Conservation (phyloP, 345 rosid genomes). For the Camelina sativa region DNA sequence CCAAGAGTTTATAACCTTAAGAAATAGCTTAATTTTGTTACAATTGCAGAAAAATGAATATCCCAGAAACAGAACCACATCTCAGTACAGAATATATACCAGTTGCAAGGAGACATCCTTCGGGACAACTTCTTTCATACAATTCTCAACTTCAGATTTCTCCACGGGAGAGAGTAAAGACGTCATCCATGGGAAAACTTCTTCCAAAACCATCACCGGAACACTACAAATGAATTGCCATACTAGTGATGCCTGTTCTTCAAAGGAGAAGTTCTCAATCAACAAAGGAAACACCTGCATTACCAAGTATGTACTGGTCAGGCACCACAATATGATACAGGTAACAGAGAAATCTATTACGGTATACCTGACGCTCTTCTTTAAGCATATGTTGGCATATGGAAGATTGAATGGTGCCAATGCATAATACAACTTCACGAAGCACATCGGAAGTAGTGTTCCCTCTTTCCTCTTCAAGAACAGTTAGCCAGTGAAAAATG, state of each 20-base stretch:
- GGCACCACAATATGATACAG: background rate
- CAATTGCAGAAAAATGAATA: background rate
- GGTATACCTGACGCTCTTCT: slow-evolving; percentile 75
- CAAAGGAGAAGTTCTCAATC: slow-evolving; percentile 55
- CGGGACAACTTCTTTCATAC: slow-evolving; percentile 54
- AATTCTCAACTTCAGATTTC: slow-evolving; percentile 46
- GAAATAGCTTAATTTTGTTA: slow-evolving; percentile 35
- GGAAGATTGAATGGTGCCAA: slow-evolving; percentile 58
- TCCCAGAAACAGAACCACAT: slow-evolving; percentile 12
- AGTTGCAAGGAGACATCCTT: slow-evolving; percentile 58
- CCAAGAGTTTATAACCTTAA: slow-evolving; percentile 69
- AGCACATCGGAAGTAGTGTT: slow-evolving; percentile 39
- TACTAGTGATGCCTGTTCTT: slow-evolving; percentile 65
- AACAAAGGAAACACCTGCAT: slow-evolving; percentile 76
- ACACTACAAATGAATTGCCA: slow-evolving; percentile 73
- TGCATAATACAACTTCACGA: slow-evolving; percentile 56
- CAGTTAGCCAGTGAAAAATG: slow-evolving; percentile 49
- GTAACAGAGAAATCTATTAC: background rate
- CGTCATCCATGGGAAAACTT: slow-evolving; percentile 67
- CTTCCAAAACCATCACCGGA: slow-evolving; percentile 67
- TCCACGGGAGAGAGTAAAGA: slow-evolving; percentile 56
- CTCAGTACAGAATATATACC: slow-evolving; percentile 49
- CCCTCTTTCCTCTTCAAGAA: slow-evolving; percentile 44
- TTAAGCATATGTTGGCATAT: slow-evolving; percentile 73
- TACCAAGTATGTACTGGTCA: background rate